Base-by-base conservation (phyloP, 2,329 filamentous ascomycete genomes). In the Beauveria asiatica region DNA sequence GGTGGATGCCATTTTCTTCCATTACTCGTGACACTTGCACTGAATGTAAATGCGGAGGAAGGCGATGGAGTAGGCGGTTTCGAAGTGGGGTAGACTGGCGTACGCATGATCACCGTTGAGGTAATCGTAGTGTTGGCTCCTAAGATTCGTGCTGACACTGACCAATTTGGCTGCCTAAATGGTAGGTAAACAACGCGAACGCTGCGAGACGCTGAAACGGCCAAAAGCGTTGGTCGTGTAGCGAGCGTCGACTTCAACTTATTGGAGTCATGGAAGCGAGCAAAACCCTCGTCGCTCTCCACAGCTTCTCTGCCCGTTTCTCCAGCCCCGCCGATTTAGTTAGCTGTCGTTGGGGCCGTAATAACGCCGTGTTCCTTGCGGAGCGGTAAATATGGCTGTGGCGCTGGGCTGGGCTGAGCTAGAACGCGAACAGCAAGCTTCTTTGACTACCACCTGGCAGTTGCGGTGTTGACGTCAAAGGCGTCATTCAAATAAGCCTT, bases 341-440 rank as follows among this genome's bases (percentile, higher is more conserved):
- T 42, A 33, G 27, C 44, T 53, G n/a, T 50, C 27, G 37, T 59
- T 59, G 57, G 41, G 57, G 57, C 57, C 57, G 57, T 45, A 59
- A 23, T 59, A 59, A 50, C 50, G 49, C 57, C 57, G 57, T 45
- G n/a, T 37, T 46, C 13, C 27, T 44, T 52, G 55, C 55, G 55
- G 55, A 57, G 51, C 25, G 25, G 25, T 44, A 21, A 19, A 44
- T 23, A 19, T 45, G 42, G 42, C 17, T 42, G 55, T 49, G 55
- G 45, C 55, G 44, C 55, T 49, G 30, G 30, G 45, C 53, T 33
- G 10, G 42, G 11, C 30, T 42, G 16, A 37, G 42, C 53, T 30
- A 44, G 25, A 56, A 41, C 39, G 37, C 39, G 37, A 54, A 19
- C 21, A 44, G 17, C 39, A 10, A 39, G 27, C 42, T 39, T 16